Evolutionary conservation across 345 rosid genomes (phyloP).

Genomic region (Pseudoturritis turrita): DNA sequence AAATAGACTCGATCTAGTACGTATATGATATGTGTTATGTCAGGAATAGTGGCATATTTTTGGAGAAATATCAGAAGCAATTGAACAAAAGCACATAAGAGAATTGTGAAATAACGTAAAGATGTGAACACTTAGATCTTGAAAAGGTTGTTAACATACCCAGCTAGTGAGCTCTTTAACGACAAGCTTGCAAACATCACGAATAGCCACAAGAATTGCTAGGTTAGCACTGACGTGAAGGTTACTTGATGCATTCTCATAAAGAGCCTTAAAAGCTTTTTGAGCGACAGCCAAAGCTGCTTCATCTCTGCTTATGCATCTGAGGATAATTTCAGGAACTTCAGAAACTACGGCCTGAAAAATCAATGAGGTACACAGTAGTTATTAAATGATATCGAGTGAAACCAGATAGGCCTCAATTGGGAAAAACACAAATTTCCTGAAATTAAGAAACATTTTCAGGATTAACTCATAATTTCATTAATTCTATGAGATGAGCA

Average conservation of each 20-base stretch:
- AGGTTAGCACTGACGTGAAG: constrained; percentile 75
- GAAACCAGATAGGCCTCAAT: neutral
- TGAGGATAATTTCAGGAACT: constrained; percentile 92
- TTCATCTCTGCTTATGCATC: constrained; percentile 93
- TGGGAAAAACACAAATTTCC: neutral
- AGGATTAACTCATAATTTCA: neutral
- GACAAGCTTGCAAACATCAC: constrained; percentile 93
- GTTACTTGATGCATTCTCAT: constrained; percentile 75
- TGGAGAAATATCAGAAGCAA: neutral
- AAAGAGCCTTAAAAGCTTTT: constrained; percentile 89
- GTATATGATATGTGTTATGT: neutral
- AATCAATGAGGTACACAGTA: neutral
- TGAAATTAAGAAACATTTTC: neutral
- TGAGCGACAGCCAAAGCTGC: constrained; percentile 98
- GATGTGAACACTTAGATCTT: neutral
- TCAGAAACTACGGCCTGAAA: constrained; percentile 74
- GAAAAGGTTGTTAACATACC: constrained; percentile 50
- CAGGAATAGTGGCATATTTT: neutral
- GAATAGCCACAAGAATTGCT: constrained; percentile 79
- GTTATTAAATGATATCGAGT: constrained; percentile 2
- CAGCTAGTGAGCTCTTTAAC: constrained; percentile 96
- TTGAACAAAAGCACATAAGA: neutral
- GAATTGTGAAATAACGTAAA: neutral
- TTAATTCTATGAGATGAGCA: neutral
- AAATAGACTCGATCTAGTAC: neutral